phyloP scores from a whole-genome alignment of 768 basidiomycete genomes.

The Rhodotorula graminis region DNA sequence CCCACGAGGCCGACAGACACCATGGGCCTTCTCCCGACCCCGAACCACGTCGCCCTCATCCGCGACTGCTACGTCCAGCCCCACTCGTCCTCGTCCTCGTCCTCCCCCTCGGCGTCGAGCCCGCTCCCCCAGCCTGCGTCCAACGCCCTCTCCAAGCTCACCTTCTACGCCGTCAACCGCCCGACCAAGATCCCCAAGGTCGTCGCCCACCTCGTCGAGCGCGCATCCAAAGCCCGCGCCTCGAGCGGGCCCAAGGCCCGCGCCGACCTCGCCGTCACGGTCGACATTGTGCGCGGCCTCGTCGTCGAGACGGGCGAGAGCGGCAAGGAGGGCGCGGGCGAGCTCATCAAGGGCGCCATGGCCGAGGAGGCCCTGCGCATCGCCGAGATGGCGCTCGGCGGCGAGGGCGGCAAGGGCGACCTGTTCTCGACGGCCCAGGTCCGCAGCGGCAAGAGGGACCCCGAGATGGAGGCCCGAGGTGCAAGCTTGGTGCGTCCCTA shows the following conservation, averaged over 20 bases:
- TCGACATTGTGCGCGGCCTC: slow-evolving; percentile 19
- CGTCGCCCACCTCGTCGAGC: slow-evolving; percentile 18
- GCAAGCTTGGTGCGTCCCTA: slow-evolving; percentile 20
- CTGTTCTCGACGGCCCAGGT: neutral
- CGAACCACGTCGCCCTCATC: slow-evolving; percentile 29
- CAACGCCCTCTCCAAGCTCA: slow-evolving; percentile 31
- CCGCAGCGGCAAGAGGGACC: slow-evolving; percentile 7
- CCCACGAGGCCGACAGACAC: neutral
- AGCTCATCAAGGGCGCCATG: slow-evolving; percentile 22
- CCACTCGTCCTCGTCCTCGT: slow-evolving; percentile 2
- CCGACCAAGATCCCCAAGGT: slow-evolving; percentile 39
- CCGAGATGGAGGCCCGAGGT: slow-evolving; percentile 19
- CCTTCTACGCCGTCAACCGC: slow-evolving; percentile 34
- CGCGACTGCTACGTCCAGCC: slow-evolving; percentile 29
- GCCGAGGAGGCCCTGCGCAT: slow-evolving; percentile 25
- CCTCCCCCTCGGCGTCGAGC: neutral
- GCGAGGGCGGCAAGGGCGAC: neutral
- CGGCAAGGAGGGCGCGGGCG: slow-evolving; percentile 10
- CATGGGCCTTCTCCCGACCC: slow-evolving; percentile 28
- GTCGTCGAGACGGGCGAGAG: slow-evolving; percentile 29
- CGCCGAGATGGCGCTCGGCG: slow-evolving; percentile 26
- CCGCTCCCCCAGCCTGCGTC: slow-evolving; percentile 17
- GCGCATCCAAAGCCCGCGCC: slow-evolving; percentile 8
- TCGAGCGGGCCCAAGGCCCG: neutral
- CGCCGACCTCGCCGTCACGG: slow-evolving; percentile 25